phyloP scores from a whole-genome alignment of 1,284 basidiomycete genomes.

The Moesziomyces antarcticus region DNA sequence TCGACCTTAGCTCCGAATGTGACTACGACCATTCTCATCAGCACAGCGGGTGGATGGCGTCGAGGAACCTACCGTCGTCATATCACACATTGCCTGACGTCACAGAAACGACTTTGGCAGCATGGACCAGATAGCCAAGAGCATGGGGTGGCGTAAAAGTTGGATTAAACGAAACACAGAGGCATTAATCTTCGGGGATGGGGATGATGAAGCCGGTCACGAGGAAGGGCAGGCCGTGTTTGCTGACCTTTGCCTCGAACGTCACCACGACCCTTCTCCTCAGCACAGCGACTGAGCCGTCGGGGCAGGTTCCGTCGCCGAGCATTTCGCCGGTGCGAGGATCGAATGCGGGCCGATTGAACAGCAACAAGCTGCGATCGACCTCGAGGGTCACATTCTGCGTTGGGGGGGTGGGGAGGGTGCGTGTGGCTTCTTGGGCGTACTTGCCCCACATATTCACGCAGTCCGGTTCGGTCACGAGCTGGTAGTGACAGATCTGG shows the following conservation, averaged over 20 bases:
- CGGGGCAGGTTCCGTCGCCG: constrained; percentile 23
- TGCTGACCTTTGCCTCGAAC: constrained; percentile 46
- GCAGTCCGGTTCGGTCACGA: constrained; percentile 29
- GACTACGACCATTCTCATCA: constrained; percentile 11
- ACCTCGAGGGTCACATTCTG: constrained; percentile 30
- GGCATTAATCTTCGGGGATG: too few relatives aligned
- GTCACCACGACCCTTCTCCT: constrained; percentile 16
- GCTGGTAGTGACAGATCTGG: constrained; percentile 46
- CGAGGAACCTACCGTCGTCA: too few relatives aligned
- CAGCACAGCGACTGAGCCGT: constrained; percentile 23
- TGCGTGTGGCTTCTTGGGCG: constrained; percentile 15
- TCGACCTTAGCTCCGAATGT: constrained; percentile 47
- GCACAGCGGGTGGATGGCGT: constrained; percentile 12
- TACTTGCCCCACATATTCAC: constrained; percentile 41
- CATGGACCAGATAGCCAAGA: too few relatives aligned
- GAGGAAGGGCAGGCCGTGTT: constrained; percentile 43
- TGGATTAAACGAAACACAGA: constrained; percentile 1
- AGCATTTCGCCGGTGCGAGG: constrained; percentile 36
- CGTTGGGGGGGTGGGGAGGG: constrained; percentile 10
- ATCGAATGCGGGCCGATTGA: constrained; percentile 36
- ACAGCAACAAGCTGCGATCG: constrained; percentile 35
- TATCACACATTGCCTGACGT: too few relatives aligned
- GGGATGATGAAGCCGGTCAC: constrained; percentile 20
- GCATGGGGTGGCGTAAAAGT: too few relatives aligned
- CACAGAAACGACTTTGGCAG: too few relatives aligned